Base-by-base conservation (phyloP, 371 early-diverging fungal genomes). In the Mortierella sp. region DNA sequence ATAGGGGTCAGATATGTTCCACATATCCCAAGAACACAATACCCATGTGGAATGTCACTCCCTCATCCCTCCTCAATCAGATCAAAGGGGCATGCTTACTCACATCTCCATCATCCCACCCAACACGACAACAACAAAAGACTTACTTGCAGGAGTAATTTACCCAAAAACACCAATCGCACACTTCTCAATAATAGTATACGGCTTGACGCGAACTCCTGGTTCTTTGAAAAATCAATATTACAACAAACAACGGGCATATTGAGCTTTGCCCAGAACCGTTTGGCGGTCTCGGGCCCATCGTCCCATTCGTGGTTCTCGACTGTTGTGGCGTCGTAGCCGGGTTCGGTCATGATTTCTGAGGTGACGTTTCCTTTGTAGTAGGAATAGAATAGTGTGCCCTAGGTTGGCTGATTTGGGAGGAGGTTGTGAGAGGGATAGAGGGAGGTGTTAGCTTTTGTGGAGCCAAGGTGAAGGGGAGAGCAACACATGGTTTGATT, bases 241-340 rank as follows among this genome's bases (percentile, higher is more conserved):
- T 95, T 95, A 76, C 94, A 88, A 74, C 92, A 92, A 2, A 95
- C 81, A 10, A 93, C 89, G 3, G 95, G 93, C 75, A 93, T 90
- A 18, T 83, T 89, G 41, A 95, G 89, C 68, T 87, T 78, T 35
- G 79, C 70, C 80, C 91, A 75, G 79, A 90, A 93, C 32, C 73
- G 71, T 11, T 88, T 89, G 24, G 92, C 80, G 71, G 85, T 79
- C 27, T 81, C 80, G 4, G 91, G 90, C 0, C 95, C 94, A 41
- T 88, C 88, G 81, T 95, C 95, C 70, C 93, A 93, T 79, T 93
- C 93, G 72, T 93, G 92, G 88, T 95, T 95, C 41, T 95, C 96
- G 74, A 94, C 81, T 7, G 91, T 80, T 79, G 93, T 84, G 12
- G 89, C 88, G 60, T 92, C 93, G 83, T 91, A 91, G 21, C 81